phyloP scores from a whole-genome alignment of 306 rosid genomes.

The Lathyrus oleraceus region DNA sequence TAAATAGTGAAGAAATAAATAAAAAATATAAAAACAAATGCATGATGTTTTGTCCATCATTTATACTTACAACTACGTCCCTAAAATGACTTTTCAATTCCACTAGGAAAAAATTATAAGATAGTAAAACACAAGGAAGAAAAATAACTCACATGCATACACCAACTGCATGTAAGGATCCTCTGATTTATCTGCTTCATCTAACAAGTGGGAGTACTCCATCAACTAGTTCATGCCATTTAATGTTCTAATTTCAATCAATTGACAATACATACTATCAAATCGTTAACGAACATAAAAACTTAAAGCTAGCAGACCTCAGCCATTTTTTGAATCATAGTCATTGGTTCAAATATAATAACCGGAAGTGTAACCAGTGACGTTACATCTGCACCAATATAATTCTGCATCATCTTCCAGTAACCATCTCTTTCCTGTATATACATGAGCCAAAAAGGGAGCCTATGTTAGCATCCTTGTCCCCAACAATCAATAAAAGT shows the following conservation, averaged over 20 bases:
- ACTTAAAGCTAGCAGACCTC: constrained; percentile 63
- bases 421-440: constrained; percentile 85
- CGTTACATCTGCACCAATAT: constrained; percentile 80
- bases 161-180: constrained; percentile 84
- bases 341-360: constrained; percentile 91
- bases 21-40: constrained; percentile 1
- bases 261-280: background rate
- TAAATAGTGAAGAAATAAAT: constrained; percentile 12
- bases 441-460: constrained; percentile 13
- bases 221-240: constrained; percentile 61
- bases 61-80: constrained; percentile 8
- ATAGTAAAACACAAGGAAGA: constrained; percentile 15
- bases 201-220: constrained; percentile 88
- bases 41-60: constrained; percentile 9
- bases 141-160: constrained; percentile 64
- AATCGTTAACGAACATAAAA: constrained; percentile 9
- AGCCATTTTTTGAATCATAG: constrained; percentile 91
- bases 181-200: constrained; percentile 79
- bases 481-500: constrained; percentile 1
- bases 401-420: constrained; percentile 96
- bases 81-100: background rate
- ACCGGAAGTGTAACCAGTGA: constrained; percentile 94
- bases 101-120: background rate
- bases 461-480: background rate
- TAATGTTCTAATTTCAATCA: constrained; percentile 22